Base-by-base conservation (phyloP, 371 early-diverging fungal species). In the Mucor velutinosus region DNA sequence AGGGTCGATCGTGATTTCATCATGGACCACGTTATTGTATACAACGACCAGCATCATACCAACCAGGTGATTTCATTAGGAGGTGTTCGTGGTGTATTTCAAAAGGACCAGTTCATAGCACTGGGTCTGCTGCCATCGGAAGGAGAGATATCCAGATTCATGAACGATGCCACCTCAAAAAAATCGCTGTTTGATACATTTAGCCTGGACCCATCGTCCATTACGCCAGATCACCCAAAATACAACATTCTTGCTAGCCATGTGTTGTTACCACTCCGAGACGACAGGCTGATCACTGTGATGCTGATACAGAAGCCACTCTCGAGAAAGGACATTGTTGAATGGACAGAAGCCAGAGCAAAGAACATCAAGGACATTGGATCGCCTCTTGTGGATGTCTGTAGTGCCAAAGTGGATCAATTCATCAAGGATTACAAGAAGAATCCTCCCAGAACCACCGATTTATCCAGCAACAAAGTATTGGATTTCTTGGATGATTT, bases 181-280 rank as follows among this genome's bases (percentile, higher is more conserved):
- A 77, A 61, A 68, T 71, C 76, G 0, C 12, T 72, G 2, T 72
- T 79, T 65, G 79, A 79, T 43, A 67, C 69, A 21, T 77, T 77
- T 45, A 70, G 27, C 29, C 25, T 77, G 19, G 77, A 77, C 37
- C 64, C 77, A 30, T 37, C 59, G 14, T 75, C 75, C 0, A 66
- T 75, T 19, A 70, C 78, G 45, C 21, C 73, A 0, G 73, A 80
- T 29, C 76, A 81, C 39, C 81, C 78, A 5, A 71, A 71, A 49
- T 79, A 76, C 60, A 79, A 72, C 32, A 81, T 84, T 4, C 71
- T 84, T 2, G 81, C 81, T 0, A 81, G 78, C n/a, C 84, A 84
- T 71, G 78, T 84, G 17, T 80, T 77, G 25, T 17, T 84, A 4
- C 70, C 76, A 1, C 39, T 84, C 4, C 47, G 68, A 30, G 66